Base-by-base conservation (phyloP, 345 rosid genomes). In the Populus pruinosa region DNA sequence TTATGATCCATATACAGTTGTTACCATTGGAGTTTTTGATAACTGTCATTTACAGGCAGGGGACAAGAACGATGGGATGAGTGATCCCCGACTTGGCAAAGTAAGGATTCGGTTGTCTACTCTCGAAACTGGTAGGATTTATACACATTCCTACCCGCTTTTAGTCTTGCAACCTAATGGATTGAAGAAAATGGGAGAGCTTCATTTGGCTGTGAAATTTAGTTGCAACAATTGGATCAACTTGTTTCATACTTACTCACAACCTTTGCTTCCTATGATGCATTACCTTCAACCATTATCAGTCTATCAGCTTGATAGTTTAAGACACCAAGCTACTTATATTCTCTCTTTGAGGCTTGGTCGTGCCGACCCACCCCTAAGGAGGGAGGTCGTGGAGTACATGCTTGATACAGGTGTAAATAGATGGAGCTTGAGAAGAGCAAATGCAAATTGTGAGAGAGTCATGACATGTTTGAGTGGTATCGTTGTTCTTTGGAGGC, bases 1-100 rank as follows among this genome's bases (percentile, higher is more conserved):
- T 59, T 88, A 85, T 77, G 89, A 88, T 82, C 91, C 89, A 12
- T 84, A 76, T 14, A 87, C 89, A 0, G 88, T 88, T 5, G 61
- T 87, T 18, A 87, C 87, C 6, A 69, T 88, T 3, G 89, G 83
- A 5, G 87, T 85, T 71, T 88, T 88, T 23, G 85, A 88, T 76
- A 88, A 85, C 64, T 50, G 71, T 68, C 87, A 83, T 41, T 25
- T 88, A 8, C 61, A 79, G 59, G 82, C 53, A 70, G 75, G 29
- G 0, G 76, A 64, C 21, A 76, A 68, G 23, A 39, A 63, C 8
- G 81, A 68, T 13, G 68, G 75, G 17, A 66, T 75, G 9, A 73
- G n/a, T 64, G 87, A 87, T 79, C 77, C 83, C 5, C 73, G 83
- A 43, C 83, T 87, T 0, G 89, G 89, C 14, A 87, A 87, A 59